A percentile compares a stretch with the other conserved stretches of the same genome.
Conservation (phyloP, 1,139 yeast species). For the Hanseniaspora uvarum region DNA sequence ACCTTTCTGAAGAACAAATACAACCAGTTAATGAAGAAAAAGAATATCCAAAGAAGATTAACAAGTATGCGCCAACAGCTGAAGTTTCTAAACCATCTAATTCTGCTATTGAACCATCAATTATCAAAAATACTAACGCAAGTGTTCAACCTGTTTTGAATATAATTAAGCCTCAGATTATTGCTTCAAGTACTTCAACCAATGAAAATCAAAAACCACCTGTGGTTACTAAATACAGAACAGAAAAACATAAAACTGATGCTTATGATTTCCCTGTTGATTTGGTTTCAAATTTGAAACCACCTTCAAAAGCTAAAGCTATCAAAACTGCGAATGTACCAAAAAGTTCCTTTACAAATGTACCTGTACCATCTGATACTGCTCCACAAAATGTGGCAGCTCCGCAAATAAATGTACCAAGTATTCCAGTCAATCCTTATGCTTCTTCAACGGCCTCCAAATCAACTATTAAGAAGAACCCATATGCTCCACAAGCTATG, state of each 20-base stretch:
- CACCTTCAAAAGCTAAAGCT: slow-evolving; percentile 31
- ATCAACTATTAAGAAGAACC: neutral
- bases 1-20: neutral
- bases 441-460: neutral
- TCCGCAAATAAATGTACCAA: neutral
- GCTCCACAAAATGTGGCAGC: slow-evolving; percentile 26
- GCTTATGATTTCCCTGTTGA: slow-evolving; percentile 73
- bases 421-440: slow-evolving; percentile 18
- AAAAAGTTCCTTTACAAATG: slow-evolving; percentile 15
- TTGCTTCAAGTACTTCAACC: neutral
- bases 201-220: slow-evolving; percentile 2
- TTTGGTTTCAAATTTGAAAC: slow-evolving; percentile 35
- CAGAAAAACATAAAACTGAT: slow-evolving; percentile 50
- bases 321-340: slow-evolving; percentile 19
- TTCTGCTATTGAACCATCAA: neutral
- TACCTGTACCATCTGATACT: slow-evolving; percentile 28
- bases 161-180: slow-evolving; percentile 7
- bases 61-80: slow-evolving; percentile 17
- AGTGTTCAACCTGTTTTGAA: neutral
- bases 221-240: slow-evolving; percentile 33
- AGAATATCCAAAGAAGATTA: neutral
- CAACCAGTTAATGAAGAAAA: neutral
- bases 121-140: neutral
- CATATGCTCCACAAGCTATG: slow-evolving; percentile 4
- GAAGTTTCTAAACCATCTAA: neutral